These are phyloP conservation scores for Neurospora sp. DNA, from an alignment of 2,329 filamentous ascomycete species.

Conservation along the genomic window DNA sequence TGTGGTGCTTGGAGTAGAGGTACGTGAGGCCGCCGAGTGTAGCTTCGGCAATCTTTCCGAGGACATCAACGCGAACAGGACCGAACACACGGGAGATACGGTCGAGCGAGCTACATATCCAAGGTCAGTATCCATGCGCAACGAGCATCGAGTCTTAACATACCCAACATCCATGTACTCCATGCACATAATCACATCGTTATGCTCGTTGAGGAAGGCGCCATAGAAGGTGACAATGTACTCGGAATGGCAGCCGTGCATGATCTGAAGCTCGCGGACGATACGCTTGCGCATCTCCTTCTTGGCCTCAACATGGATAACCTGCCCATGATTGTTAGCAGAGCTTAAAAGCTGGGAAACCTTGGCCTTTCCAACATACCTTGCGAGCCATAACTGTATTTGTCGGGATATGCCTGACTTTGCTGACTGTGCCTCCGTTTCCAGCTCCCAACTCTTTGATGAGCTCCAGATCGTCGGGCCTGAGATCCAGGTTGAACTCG, in stretches of 20 bases:
- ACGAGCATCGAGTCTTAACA: constrained; percentile 25
- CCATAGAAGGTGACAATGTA: constrained; percentile 98
- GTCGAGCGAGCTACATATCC: constrained; percentile 64
- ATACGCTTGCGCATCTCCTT: constrained; percentile 95
- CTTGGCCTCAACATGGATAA: constrained; percentile 97
- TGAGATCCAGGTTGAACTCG: constrained; percentile 88
- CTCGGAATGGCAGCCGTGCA: constrained; percentile 94
- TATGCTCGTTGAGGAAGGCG: constrained; percentile 90
- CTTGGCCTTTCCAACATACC: constrained; percentile 39
- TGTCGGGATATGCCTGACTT: constrained; percentile 88
- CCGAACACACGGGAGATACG: constrained; percentile 91
- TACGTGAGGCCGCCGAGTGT: constrained; percentile 90
- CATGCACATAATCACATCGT: constrained; percentile 99
- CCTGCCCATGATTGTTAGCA: constrained; percentile 38
- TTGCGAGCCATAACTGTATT: constrained; percentile 97
- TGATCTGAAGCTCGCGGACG: constrained; percentile 92
- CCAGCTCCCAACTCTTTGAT: constrained; percentile 91
- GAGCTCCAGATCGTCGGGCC: constrained; percentile 84
- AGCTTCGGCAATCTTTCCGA: constrained; percentile 95
- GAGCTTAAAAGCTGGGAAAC: background rate
- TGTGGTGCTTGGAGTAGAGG: constrained; percentile 88
- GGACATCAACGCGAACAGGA: constrained; percentile 86
- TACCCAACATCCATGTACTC: constrained; percentile 99
- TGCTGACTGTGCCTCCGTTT: constrained; percentile 96
- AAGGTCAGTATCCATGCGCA: constrained; percentile 11